A percentile compares a stretch with the other conserved stretches of the same genome.
Conservation (phyloP, 768 basidiomycete species). For the Tylopilus rubrobrunneus region DNA sequence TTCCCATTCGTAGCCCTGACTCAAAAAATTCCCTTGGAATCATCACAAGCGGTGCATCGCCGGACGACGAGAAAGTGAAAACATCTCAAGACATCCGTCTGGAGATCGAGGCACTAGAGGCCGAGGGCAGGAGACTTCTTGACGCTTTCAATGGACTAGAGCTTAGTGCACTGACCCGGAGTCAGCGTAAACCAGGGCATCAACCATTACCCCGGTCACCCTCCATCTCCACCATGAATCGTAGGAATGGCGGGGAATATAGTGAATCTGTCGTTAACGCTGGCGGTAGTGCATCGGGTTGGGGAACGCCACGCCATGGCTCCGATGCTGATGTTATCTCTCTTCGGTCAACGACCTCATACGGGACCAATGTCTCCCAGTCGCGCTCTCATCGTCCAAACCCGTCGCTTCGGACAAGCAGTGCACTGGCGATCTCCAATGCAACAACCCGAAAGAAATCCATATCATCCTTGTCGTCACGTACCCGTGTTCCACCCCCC, state of each 20-base stretch:
- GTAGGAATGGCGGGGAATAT: constrained; percentile 25
- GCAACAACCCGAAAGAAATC: constrained; percentile 54
- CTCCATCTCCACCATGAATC: constrained; percentile 25
- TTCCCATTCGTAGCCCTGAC: constrained; percentile 33
- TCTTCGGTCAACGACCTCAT: constrained; percentile 51
- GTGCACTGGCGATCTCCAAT: constrained; percentile 23
- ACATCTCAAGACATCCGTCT: constrained; percentile 60
- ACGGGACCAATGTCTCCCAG: constrained; percentile 45
- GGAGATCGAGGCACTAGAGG: constrained; percentile 66
- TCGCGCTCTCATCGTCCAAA: constrained; percentile 44
- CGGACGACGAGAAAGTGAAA: constrained; percentile 53
- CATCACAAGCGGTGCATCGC: constrained; percentile 34
- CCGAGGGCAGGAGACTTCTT: constrained; percentile 64
- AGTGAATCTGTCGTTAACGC: constrained; percentile 23
- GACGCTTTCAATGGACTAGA: constrained; percentile 82
- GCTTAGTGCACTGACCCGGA: constrained; percentile 55
- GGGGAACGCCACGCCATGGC: constrained; percentile 28
- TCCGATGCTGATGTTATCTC: constrained; percentile 49
- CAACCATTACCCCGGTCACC: constrained; percentile 27
- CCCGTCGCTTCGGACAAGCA: constrained; percentile 34
- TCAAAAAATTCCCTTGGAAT: constrained; percentile 34
- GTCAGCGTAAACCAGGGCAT: constrained; percentile 22
- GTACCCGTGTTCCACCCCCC: constrained; percentile 36
- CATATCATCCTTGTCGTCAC: constrained; percentile 56
- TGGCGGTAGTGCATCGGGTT: constrained; percentile 25